Evolutionary conservation across 108 stramenopile species (phyloP).

Genomic region (Cyclotella baltica): DNA sequence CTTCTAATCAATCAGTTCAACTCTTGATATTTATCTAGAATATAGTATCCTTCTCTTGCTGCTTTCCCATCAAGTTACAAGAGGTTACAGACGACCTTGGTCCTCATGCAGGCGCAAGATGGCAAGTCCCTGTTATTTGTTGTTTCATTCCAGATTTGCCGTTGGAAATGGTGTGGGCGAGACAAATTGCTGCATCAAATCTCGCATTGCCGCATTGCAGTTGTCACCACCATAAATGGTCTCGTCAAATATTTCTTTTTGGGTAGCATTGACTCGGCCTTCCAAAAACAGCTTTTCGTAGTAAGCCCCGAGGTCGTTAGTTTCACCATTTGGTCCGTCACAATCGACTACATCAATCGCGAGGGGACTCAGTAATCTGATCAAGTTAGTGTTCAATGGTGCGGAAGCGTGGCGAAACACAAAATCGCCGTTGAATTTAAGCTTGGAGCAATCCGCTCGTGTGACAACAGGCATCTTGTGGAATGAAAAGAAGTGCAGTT

Average conservation of each 20-base stretch:
- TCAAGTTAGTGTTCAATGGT: background rate
- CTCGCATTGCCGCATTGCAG: background rate
- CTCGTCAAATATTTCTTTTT: background rate
- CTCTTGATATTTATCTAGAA: no score
- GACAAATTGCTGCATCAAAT: no score
- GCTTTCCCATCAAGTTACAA: no score
- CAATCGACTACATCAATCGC: background rate
- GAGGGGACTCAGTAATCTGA: background rate
- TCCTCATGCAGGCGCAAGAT: no score
- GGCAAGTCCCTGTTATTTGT: no score
- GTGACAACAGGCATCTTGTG: constrained; percentile 10
- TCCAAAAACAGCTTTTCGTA: constrained; percentile 4
- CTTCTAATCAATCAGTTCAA: no score
- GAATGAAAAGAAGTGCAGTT: no score
- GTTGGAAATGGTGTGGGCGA: no score
- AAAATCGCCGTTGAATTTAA: background rate
- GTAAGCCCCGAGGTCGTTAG: background rate
- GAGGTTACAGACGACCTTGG: no score
- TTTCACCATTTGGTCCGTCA: background rate
- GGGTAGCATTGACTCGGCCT: constrained; percentile 6
- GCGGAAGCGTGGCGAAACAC: background rate
- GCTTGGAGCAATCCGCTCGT: constrained; percentile 10
- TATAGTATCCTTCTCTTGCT: no score
- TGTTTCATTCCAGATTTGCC: no score
- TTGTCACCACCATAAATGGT: background rate